These are phyloP conservation scores for Daldinia sp. DNA, from an alignment of 2,329 filamentous ascomycete species.

Conservation along the genomic window DNA sequence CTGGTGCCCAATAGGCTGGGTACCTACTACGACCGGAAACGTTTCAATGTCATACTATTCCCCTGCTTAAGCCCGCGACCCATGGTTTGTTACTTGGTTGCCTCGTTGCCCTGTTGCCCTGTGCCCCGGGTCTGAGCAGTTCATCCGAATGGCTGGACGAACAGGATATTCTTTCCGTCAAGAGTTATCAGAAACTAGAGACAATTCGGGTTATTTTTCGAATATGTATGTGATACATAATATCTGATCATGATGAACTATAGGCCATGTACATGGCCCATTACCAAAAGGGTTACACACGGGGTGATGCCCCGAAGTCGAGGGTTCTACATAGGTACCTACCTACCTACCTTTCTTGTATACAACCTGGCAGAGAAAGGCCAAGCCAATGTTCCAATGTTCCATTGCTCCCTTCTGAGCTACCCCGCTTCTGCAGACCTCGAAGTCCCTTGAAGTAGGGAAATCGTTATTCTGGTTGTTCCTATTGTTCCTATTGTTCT, in stretches of 20 bases:
- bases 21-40: neutral
- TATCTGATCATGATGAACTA: slow-evolving; percentile 5
- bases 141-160: slow-evolving; percentile 4
- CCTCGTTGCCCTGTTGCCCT: neutral
- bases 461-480: too few species aligned
- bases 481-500: too few species aligned
- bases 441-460: too few species aligned
- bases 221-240: neutral
- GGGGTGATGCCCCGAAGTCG: too few species aligned
- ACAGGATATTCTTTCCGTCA: neutral
- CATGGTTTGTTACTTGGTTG: neutral
- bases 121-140: neutral
- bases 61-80: neutral
- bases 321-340: too few species aligned
- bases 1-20: neutral
- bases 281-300: neutral
- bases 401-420: too few species aligned
- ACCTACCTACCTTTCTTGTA: neutral
- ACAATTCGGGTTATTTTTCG: neutral
- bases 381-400: neutral
- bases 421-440: neutral
- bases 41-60: neutral
- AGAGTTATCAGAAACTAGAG: neutral
- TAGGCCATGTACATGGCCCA: neutral
- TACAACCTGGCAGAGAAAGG: too few species aligned